Evolutionary conservation across 2,329 filamentous ascomycete species (phyloP).

Genomic region (Paraphaeosphaeria minitans): DNA sequence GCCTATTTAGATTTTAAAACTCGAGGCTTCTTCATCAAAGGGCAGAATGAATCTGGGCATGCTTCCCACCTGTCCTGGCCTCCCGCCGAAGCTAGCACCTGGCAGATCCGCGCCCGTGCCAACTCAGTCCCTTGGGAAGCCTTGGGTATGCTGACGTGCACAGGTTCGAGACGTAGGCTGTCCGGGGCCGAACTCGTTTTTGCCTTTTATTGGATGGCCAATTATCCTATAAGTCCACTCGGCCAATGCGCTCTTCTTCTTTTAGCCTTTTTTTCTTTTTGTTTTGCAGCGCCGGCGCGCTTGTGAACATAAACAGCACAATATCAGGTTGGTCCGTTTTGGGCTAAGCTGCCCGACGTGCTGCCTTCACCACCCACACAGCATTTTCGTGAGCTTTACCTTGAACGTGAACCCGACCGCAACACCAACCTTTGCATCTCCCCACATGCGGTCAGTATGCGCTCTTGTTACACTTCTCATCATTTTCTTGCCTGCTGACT

Average conservation of each 20-base stretch:
- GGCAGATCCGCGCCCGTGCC: background rate
- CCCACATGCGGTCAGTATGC: background rate
- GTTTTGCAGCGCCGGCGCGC: background rate
- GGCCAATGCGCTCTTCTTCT: background rate
- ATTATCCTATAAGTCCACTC: background rate
- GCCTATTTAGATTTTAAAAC: background rate
- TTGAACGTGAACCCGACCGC: background rate
- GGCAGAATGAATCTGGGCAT: background rate
- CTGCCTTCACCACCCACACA: background rate
- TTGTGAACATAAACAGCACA: background rate
- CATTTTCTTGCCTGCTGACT: background rate
- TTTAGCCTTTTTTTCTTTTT: background rate
- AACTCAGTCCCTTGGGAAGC: background rate
- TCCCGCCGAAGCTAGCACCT: background rate
- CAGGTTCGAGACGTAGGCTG: conserved; percentile 8
- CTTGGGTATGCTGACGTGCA: background rate
- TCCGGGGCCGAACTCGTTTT: background rate
- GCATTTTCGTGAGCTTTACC: background rate
- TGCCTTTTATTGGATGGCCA: background rate
- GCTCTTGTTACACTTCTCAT: background rate
- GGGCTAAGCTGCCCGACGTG: background rate
- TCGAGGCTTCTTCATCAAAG: background rate
- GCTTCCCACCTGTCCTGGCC: background rate
- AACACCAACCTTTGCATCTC: background rate
- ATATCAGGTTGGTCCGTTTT: background rate